Evolutionary conservation across 75 land plant genomes (phyloP), one percentile per base, ranked within the genome.

Genomic region (Pinus albicaulis): DNA sequence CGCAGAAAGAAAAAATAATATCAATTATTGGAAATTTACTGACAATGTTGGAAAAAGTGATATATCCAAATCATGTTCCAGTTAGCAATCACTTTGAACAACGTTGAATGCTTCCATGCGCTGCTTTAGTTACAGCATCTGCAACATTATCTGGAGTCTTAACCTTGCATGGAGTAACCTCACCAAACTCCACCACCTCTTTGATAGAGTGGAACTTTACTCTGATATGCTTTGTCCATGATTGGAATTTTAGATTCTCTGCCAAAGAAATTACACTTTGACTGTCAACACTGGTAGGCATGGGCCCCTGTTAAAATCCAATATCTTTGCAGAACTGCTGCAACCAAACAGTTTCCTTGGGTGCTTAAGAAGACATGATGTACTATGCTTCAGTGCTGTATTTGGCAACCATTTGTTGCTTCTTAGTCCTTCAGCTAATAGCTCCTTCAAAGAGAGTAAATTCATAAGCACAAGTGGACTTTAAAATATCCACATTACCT

Each of bases 161-260:
- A n/a, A 19, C 5, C 48, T 61, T 61, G 24, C 4, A 34, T 28
- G 61, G 11, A 31, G 38, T 25, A 4, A 79, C 75, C 20, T 48
- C 28, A 16, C 80, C 75, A 12, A 26, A 57, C 2, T 72, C 34
- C 22, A 71, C 28, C 16, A 64, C 56, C 24, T 80, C 71, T 65
- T 72, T 10, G 56, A 80, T 55, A 75, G 55, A 80, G 41, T 80
- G 82, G 55, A 75, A 57, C 28, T 73, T 77, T 13, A 80, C 24
- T 20, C 52, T 19, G 7, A 79, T 80, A 41, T 80, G 82, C 44
- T 80, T 75, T 56, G 70, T 64, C 8, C 24, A 19, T 52, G 78
- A 15, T 55, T 75, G 82, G 11, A 75, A 57, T 3, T 66, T 62
- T 15, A 56, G 52, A 75, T 80, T 76, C 48, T 80, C 36, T 31